Conservation (phyloP, 768 basidiomycete genomes). For the Glaciozyma antarctica region DNA sequence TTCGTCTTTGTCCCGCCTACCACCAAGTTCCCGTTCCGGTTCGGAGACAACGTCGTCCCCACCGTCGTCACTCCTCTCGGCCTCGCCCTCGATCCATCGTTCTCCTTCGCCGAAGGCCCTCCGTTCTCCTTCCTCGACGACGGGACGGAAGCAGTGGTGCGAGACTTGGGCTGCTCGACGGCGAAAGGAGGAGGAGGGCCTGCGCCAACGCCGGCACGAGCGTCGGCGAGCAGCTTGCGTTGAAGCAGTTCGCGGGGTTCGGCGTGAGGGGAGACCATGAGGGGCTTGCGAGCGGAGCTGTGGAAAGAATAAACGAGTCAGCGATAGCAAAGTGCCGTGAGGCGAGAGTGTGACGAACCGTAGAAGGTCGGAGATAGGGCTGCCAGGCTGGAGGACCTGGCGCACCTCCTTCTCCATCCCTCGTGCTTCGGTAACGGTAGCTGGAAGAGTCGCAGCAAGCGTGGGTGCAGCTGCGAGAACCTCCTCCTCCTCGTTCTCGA, state of each 20-base stretch:
- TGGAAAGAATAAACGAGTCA: neutral
- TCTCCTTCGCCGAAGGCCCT: neutral
- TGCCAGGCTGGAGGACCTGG: constrained; percentile 87
- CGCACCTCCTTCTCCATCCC: constrained; percentile 82
- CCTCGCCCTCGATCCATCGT: neutral
- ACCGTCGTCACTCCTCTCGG: neutral
- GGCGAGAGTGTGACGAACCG: constrained; percentile 37
- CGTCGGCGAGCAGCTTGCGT: neutral
- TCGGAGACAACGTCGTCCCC: too few relatives aligned
- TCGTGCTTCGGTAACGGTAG: constrained; percentile 28
- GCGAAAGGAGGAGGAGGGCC: neutral
- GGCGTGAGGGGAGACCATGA: constrained; percentile 35
- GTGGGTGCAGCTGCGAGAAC: neutral
- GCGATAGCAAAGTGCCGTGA: neutral
- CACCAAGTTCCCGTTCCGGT: too few relatives aligned
- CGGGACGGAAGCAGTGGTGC: constrained; percentile 1
- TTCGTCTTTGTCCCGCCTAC: neutral
- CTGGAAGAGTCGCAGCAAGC: neutral
- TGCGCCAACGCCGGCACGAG: neutral
- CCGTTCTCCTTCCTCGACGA: constrained; percentile 6
- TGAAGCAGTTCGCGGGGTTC: constrained; percentile 2
- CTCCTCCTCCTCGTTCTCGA: constrained; percentile 34
- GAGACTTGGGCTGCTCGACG: too few relatives aligned
- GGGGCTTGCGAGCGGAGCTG: constrained; percentile 34
- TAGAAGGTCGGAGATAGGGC: constrained; percentile 83